Evolutionary conservation across 495 filamentous ascomycete species (phyloP), one percentile per base, ranked within the genome.

Genomic region (Daldinia concentrica): DNA sequence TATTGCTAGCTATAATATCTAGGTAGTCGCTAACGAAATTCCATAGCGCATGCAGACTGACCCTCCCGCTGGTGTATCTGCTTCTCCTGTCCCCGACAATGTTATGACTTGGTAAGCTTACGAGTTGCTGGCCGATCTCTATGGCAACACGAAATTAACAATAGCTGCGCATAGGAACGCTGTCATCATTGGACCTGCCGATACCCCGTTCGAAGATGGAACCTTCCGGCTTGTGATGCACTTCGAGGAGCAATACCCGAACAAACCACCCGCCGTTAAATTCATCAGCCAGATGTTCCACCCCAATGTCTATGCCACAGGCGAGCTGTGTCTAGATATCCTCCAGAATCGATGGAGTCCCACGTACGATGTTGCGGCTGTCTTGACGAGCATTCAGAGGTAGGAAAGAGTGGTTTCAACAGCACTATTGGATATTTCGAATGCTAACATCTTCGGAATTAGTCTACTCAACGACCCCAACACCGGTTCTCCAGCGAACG

Each of bases 201-300:
- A 99, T 72, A 99, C 95, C 0, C 95, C 96, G 9, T 99, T 99
- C 78, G 95, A 99, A 82, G 95, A 99, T 82, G 95, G 95, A 55
- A 99, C 96, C 8, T 99, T 99, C 79, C 87, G 94, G 51, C 88
- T 99, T 7, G 94, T 98, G 56, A 98, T 99, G 95, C 94, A 98
- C 74, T 99, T 99, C 66, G 95, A 98, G 77, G 95, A 99, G 77
- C 93, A 95, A 66, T 99, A 99, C 74, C 95, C 95, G 12, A 99
- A 98, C 82, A 98, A 98, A 77, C 95, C 95, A 1, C 95, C 95
- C 0, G 92, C 93, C 2, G 95, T 98, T 78, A 98, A 98, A 77
- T 99, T 99, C 79, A 97, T 98, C 81, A 97, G 93, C 79, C 88
- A 93, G 75, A 99, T 99, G 95, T 99, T 99, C 81, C 95, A 99